Evolutionary conservation across 257 asterid species (phyloP).

Genomic region (Petunia axillaris): DNA sequence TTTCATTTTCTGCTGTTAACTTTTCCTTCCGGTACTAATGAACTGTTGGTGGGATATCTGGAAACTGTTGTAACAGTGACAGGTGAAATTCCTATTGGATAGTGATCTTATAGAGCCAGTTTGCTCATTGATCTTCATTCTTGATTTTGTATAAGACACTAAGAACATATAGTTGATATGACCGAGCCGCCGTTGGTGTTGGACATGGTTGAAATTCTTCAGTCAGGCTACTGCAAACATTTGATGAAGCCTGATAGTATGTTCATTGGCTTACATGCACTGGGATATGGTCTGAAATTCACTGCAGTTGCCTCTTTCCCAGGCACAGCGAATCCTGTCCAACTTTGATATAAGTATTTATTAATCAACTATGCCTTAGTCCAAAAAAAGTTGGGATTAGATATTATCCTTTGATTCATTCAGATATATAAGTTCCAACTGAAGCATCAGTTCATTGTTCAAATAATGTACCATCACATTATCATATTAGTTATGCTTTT

Average conservation of each 20-base stretch:
- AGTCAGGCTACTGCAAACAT: neutral
- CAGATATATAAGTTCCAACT: neutral
- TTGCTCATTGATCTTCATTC: neutral
- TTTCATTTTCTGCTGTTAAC: neutral
- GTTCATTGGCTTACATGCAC: neutral
- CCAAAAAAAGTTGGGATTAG: neutral
- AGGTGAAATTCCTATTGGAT: neutral
- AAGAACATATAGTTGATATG: neutral
- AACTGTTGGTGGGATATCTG: slow-evolving; percentile 8
- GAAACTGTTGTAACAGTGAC: neutral
- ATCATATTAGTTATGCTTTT: neutral
- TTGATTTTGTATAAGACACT: neutral
- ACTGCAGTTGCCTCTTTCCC: neutral
- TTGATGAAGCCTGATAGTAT: neutral
- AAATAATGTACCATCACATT: neutral
- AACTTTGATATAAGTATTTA: neutral
- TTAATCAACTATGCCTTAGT: no score
- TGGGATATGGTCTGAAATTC: neutral
- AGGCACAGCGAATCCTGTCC: neutral
- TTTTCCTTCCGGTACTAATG: neutral
- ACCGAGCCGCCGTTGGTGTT: neutral
- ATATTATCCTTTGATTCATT: neutral
- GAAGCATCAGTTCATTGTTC: neutral
- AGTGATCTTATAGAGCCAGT: neutral
- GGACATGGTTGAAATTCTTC: neutral